Evolutionary conservation across 306 rosid genomes (phyloP).

Genomic region (Trifolium repens): DNA sequence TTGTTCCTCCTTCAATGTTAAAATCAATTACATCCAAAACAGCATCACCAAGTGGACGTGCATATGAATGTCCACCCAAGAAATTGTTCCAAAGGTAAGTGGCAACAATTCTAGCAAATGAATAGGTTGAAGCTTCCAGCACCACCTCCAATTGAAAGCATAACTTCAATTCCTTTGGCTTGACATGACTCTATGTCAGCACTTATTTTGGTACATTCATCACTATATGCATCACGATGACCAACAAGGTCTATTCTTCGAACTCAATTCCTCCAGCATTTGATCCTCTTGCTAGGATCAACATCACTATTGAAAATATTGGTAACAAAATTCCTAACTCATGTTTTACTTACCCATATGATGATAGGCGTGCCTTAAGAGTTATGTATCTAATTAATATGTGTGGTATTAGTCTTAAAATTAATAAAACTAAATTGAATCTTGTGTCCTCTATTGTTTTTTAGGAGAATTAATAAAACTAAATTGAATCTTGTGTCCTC

Average conservation of each 20-base stretch:
- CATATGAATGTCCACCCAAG: slow-evolving; percentile 46
- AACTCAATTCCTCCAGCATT: slow-evolving; percentile 40
- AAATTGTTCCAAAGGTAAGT: slow-evolving; percentile 56
- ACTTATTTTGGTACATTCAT: slow-evolving; percentile 45
- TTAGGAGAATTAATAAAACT: no score
- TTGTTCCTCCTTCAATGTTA: slow-evolving; percentile 42
- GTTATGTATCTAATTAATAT: neutral
- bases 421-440: neutral
- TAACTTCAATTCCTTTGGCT: slow-evolving; percentile 49
- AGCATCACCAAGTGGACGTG: slow-evolving; percentile 53
- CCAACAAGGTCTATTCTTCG: slow-evolving; percentile 43
- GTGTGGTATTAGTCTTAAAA: neutral
- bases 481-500: no score
- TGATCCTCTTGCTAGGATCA: no score
- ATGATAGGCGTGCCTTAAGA: neutral
- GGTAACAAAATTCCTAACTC: no score
- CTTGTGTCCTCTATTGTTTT: neutral
- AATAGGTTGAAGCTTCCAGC: no score
- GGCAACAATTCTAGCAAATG: slow-evolving; percentile 39
- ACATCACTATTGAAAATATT: no score
- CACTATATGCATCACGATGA: slow-evolving; percentile 43
- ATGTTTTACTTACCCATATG: neutral
- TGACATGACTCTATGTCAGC: slow-evolving; percentile 51
- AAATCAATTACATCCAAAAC: slow-evolving; percentile 45
- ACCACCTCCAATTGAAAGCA: slow-evolving; percentile 54